These are phyloP conservation scores for Mikania micrantha DNA, from an alignment of 129 eudicot genomes.

Conservation along the genomic window DNA sequence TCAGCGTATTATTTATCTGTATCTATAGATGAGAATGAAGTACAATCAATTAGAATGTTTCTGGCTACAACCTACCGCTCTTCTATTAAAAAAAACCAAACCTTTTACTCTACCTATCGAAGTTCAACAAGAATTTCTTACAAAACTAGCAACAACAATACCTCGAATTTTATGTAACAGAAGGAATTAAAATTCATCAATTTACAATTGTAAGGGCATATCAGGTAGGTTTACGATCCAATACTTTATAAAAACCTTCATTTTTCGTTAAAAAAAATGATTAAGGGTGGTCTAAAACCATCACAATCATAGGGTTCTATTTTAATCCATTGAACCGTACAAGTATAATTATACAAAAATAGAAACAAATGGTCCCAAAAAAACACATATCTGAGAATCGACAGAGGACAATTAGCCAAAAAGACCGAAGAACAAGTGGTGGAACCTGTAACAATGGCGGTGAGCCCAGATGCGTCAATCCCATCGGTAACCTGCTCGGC, in stretches of 20 bases:
- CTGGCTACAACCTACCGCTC: too few relatives aligned
- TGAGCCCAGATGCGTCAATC: conserved; percentile 75
- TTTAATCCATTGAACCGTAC: not conserved
- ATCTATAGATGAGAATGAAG: too few relatives aligned
- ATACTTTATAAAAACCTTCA: too few relatives aligned
- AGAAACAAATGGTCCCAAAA: too few relatives aligned
- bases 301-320: not conserved
- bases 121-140: not conserved
- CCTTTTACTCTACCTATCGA: not conserved
- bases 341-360: not conserved
- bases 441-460: conserved; percentile 91
- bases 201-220: not conserved
- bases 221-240: not conserved
- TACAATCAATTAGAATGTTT: not conserved
- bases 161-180: not conserved
- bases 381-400: not conserved
- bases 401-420: not conserved
- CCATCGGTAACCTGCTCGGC: conserved; percentile 72
- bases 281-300: not conserved
- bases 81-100: not conserved
- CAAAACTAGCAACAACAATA: not conserved
- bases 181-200: not conserved
- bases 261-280: not conserved
- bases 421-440: not conserved
- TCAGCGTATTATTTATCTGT: too few relatives aligned